Conservation (phyloP, 2,329 filamentous ascomycete species). For the Plectosphaerella plurivora region DNA sequence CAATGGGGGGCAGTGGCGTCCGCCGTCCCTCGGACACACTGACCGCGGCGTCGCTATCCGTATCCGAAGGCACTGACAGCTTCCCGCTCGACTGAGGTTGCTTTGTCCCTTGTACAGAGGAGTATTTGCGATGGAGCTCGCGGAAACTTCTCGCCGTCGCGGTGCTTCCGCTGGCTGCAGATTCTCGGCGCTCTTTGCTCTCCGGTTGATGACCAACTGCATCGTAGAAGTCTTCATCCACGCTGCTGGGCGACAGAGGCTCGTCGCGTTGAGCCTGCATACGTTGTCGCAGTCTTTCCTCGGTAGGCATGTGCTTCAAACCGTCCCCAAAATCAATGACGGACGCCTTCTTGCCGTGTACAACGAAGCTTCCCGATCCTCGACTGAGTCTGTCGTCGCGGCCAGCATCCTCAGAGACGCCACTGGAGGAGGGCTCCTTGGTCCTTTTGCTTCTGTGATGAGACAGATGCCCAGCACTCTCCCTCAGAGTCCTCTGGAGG, state of each 20-base stretch:
- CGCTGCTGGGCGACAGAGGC: constrained; percentile 29
- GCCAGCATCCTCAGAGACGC: constrained; percentile 43
- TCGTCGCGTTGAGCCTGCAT: constrained; percentile 44
- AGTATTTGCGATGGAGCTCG: constrained; percentile 57
- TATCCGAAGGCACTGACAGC: constrained; percentile 47
- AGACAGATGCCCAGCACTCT: constrained; percentile 63
- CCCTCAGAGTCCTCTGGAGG: constrained; percentile 83
- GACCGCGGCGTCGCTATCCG: constrained; percentile 55
- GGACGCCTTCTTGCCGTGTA: constrained; percentile 96
- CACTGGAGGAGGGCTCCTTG: constrained; percentile 65
- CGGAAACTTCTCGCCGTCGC: constrained; percentile 63
- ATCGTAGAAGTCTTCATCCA: constrained; percentile 40
- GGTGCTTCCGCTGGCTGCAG: constrained; percentile 61
- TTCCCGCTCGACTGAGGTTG: constrained; percentile 32
- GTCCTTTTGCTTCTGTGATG: constrained; percentile 72
- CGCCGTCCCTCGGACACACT: constrained; percentile 56
- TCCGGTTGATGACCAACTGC: constrained; percentile 39
- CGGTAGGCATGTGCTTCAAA: constrained; percentile 71
- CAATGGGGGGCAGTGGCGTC: constrained; percentile 50
- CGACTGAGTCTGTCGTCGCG: constrained; percentile 69
- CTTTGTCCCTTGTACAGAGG: constrained; percentile 44
- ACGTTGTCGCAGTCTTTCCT: constrained; percentile 65
- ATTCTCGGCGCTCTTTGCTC: constrained; percentile 51
- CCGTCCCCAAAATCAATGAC: constrained; percentile 96
- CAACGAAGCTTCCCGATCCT: constrained; percentile 83